Evolutionary conservation across 805 yeast species (phyloP), one percentile per base, ranked within the genome.

Genomic region (Candida patagonica): DNA sequence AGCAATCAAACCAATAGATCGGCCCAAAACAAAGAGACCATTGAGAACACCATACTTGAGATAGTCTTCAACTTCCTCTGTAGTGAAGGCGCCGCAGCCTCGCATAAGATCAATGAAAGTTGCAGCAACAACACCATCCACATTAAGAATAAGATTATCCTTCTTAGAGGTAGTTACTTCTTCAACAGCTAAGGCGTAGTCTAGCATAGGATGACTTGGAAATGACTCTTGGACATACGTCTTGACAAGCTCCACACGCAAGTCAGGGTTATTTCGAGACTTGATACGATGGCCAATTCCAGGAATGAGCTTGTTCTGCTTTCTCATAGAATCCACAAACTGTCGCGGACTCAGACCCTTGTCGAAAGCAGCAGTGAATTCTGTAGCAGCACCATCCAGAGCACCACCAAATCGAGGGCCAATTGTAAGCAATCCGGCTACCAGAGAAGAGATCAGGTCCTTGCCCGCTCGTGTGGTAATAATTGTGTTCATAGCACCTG

Each of bases 361-460:
- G 52, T 66, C 71, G 49, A 51, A 63, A 32, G 71, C 71, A 31
- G 48, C 46, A 37, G 69, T 60, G 57, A 66, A 66, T 53, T 66
- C 71, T 42, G 59, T 55, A 24, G 71, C 71, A 30, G 71, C 71
- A 30, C 69, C 71, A 37, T 66, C 71, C 10, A 66, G 56, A 30
- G 71, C 71, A 45, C 71, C 71, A 38, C 71, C 71, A 44, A 66
- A 66, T 20, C 71, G 63, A 30, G 67, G 62, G 24, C 71, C 71
- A 34, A 66, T 66, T 37, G 71, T 66, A 40, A 66, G 54, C 40
- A 66, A 51, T 51, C 71, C 71, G 17, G 70, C 48, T 5, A 67
- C 71, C 24, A 66, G 59, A 9, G 71, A 65, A 17, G 71, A 67
- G 41, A 66, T 67, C 21, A 66, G 56, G 38, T 66, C 71, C 55